Conservation (phyloP, 805 yeast genomes). For the Metschnikowia lochheadii region DNA sequence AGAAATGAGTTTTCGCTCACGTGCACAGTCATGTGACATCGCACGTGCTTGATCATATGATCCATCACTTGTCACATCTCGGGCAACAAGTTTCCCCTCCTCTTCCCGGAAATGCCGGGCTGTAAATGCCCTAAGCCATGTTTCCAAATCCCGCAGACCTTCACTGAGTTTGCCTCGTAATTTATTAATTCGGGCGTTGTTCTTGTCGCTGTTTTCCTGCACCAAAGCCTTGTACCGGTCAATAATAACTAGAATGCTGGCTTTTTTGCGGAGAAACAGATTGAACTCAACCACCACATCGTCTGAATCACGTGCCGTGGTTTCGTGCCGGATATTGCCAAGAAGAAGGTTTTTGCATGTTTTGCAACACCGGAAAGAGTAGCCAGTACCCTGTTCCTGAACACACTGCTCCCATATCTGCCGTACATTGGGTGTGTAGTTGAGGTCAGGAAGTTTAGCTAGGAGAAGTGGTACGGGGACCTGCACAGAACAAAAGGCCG, state of each 20-base stretch:
- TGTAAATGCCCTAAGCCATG: conserved; percentile 22
- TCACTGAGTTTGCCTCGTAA: conserved; percentile 22
- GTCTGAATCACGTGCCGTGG: background rate
- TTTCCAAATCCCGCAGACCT: conserved; percentile 32
- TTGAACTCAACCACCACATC: conserved; percentile 17
- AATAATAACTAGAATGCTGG: conserved; percentile 20
- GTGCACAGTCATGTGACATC: background rate
- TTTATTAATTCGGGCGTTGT: conserved; percentile 17
- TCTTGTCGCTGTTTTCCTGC: conserved; percentile 10
- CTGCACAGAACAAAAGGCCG: conserved; percentile 60
- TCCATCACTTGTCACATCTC: no score
- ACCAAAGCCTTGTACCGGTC: conserved; percentile 20
- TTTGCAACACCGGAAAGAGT: conserved; percentile 56
- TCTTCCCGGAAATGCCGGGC: conserved; percentile 6
- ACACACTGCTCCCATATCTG: conserved; percentile 11
- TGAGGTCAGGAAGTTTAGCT: conserved; percentile 35
- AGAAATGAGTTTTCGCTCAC: conserved; percentile 26
- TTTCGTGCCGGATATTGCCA: conserved; percentile 22
- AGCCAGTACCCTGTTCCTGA: background rate
- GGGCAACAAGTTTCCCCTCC: background rate
- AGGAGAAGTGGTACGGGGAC: conserved; percentile 50
- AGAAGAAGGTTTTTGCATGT: conserved; percentile 64
- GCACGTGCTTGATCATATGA: background rate
- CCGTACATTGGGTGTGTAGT: conserved; percentile 26
- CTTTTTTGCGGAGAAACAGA: conserved; percentile 20